Evolutionary conservation across 2,329 filamentous ascomycete genomes (phyloP).

Genomic region (Seiridium cupressi): DNA sequence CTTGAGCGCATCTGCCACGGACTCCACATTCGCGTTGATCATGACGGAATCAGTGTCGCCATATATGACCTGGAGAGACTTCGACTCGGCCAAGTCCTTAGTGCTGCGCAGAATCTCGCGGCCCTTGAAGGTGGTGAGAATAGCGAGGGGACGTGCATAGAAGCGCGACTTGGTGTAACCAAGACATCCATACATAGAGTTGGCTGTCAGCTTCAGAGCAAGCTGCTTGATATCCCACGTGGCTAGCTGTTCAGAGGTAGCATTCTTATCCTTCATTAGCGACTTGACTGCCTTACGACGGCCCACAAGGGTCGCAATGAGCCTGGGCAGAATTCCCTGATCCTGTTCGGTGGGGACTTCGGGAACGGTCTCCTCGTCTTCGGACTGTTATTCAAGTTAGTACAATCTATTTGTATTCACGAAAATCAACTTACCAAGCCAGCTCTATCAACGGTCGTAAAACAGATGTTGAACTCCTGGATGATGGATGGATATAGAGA

Average conservation of each 20-base stretch:
- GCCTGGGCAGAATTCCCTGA: slow-evolving; percentile 81
- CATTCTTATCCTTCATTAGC: slow-evolving; percentile 91
- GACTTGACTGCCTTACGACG: slow-evolving; percentile 91
- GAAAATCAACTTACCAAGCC: slow-evolving; percentile 56
- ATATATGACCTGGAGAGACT: slow-evolving; percentile 92
- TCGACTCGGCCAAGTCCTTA: slow-evolving; percentile 91
- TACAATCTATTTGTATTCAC: not conserved
- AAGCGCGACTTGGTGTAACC: slow-evolving; percentile 97
- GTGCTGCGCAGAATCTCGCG: slow-evolving; percentile 96
- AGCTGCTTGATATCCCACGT: slow-evolving; percentile 99
- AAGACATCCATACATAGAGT: slow-evolving; percentile 99
- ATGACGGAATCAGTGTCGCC: slow-evolving; percentile 99
- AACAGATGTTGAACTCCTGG: slow-evolving; percentile 99
- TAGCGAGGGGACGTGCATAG: slow-evolving; percentile 90
- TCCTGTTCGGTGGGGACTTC: slow-evolving; percentile 78
- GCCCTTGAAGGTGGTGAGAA: slow-evolving; percentile 95
- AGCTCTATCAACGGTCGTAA: slow-evolving; percentile 88
- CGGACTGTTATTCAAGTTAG: slow-evolving; percentile 48
- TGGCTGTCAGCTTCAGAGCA: slow-evolving; percentile 94
- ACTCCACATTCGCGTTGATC: slow-evolving; percentile 99
- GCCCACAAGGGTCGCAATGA: slow-evolving; percentile 89
- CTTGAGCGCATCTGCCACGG: slow-evolving; percentile 83
- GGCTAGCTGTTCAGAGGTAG: slow-evolving; percentile 80
- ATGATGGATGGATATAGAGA: slow-evolving; percentile 98
- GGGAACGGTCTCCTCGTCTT: slow-evolving; percentile 85